Conservation (phyloP, 257 asterid species). For the Prunella vulgaris region DNA sequence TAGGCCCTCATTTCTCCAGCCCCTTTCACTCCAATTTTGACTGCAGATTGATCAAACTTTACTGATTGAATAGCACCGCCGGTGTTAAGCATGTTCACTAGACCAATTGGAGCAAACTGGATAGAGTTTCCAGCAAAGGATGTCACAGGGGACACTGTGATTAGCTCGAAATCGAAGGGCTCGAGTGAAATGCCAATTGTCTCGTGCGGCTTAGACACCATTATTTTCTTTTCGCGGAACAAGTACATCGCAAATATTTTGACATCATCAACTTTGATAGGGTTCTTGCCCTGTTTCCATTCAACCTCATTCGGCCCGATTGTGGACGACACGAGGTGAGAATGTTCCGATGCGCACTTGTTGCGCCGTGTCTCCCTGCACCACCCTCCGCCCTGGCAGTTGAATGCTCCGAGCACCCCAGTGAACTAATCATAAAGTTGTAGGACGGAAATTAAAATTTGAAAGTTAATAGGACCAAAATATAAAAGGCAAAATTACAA, state of each 20-base stretch:
- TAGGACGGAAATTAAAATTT: too few relatives aligned
- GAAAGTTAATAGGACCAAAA: too few relatives aligned
- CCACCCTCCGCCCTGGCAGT: slow-evolving; percentile 97
- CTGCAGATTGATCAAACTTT: slow-evolving; percentile 14
- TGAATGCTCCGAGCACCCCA: slow-evolving; percentile 77
- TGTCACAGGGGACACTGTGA: slow-evolving; percentile 43
- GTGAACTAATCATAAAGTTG: slow-evolving; percentile 50
- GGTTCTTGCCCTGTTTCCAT: slow-evolving; percentile 45
- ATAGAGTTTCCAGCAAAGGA: slow-evolving; percentile 15
- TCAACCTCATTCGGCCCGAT: slow-evolving; percentile 54
- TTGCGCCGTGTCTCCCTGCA: slow-evolving; percentile 59
- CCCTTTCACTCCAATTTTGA: slow-evolving; percentile 52
- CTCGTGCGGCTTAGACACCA: slow-evolving; percentile 32
- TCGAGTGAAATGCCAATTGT: slow-evolving; percentile 38
- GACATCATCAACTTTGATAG: slow-evolving; percentile 31
- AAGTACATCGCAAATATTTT: slow-evolving; percentile 39
- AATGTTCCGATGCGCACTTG: slow-evolving; percentile 61
- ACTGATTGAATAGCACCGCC: slow-evolving; percentile 51
- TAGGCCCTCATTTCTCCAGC: slow-evolving; percentile 62
- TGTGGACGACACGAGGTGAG: slow-evolving; percentile 41
- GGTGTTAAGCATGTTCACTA: slow-evolving; percentile 57
- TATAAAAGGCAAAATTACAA: too few relatives aligned
- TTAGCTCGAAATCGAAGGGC: slow-evolving; percentile 57
- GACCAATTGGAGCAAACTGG: slow-evolving; percentile 56
- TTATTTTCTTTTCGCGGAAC: slow-evolving; percentile 33